phyloP scores from a whole-genome alignment of 2,329 filamentous ascomycete species.

The Endoconidiophora polonica region DNA sequence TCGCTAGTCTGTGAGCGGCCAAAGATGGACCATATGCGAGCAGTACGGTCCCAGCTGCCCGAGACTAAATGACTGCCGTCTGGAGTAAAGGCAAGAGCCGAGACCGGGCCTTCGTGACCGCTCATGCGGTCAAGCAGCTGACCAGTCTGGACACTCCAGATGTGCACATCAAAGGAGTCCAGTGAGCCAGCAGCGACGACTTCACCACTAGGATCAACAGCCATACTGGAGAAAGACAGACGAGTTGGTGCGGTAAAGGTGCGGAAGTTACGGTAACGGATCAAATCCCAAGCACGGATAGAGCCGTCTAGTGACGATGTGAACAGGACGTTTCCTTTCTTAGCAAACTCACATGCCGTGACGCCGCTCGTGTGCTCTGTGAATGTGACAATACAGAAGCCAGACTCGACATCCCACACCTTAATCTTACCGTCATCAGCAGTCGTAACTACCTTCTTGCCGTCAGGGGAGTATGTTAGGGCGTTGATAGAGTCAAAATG shows the following conservation, averaged over 20 bases:
- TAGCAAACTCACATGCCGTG: slow-evolving; percentile 86
- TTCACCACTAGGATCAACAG: slow-evolving; percentile 93
- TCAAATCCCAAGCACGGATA: slow-evolving; percentile 86
- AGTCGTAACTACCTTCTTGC: slow-evolving; percentile 79
- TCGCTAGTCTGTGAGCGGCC: slow-evolving; percentile 87
- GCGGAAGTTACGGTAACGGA: slow-evolving; percentile 89
- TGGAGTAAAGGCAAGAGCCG: slow-evolving; percentile 72
- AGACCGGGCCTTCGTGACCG: slow-evolving; percentile 88
- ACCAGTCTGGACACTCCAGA: slow-evolving; percentile 97
- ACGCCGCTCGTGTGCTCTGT: slow-evolving; percentile 92
- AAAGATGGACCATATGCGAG: slow-evolving; percentile 93
- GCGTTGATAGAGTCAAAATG: slow-evolving; percentile 95
- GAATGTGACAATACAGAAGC: slow-evolving; percentile 96
- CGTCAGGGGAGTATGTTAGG: slow-evolving; percentile 82
- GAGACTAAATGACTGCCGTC: slow-evolving; percentile 72
- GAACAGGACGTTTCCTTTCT: slow-evolving; percentile 88
- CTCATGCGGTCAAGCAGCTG: slow-evolving; percentile 81
- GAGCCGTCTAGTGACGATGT: slow-evolving; percentile 91
- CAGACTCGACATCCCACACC: slow-evolving; percentile 91
- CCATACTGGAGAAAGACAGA: slow-evolving; percentile 81
- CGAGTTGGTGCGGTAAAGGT: slow-evolving; percentile 90
- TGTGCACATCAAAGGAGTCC: slow-evolving; percentile 92
- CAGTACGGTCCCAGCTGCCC: slow-evolving; percentile 92
- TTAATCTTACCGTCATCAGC: slow-evolving; percentile 97
- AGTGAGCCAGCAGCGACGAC: slow-evolving; percentile 88